Base-by-base conservation (phyloP, 495 filamentous ascomycete species). In the Aspergillus panamensis region DNA sequence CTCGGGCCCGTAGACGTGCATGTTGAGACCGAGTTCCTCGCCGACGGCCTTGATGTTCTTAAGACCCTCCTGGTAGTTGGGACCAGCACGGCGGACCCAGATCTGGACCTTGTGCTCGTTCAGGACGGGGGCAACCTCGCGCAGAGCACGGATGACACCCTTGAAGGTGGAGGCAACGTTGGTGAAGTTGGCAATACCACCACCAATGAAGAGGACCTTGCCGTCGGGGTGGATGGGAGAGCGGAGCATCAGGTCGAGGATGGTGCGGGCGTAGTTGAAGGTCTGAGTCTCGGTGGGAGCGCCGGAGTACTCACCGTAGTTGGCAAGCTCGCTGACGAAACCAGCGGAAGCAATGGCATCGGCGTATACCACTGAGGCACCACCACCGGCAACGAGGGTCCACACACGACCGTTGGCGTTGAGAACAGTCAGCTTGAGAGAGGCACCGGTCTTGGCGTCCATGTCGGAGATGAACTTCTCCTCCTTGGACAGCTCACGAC, bases 131-230 rank as follows among this genome's bases (percentile, higher is more conserved):
- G 91, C 84, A 58, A 94, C 91, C 77, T 97, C 94, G 55, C 95
- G 88, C 56, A 99, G 86, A 37, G 94, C 94, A 57, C 91, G 89
- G 76, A 99, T 99, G 71, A 99, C 92, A 80, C 94, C 94, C 82
- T 99, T 99, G 88, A 99, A 99, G 49, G 94, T 99, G 62, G 86
- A 91, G 50, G 95, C 94, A 47, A 99, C 83, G 70, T 87, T 90
- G 77, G 94, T 99, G 82, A 99, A 99, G 87, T 99, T 99, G 81
- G 94, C 94, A 85, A 99, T 99, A 84, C 94, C 94, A 79, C 94
- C 94, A 74, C 94, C 94, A 65, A 99, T 97, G 83, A 99, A 97
- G 62, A 99, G 86, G 55, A 97, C 88, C 85, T 97, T 97, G 80
- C 95, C 94, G 65, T 97, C 87, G 50, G 89, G 83, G 75, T 84